Conservation (phyloP, 108 stramenopile species). For the Pelagomonas calceolata region DNA sequence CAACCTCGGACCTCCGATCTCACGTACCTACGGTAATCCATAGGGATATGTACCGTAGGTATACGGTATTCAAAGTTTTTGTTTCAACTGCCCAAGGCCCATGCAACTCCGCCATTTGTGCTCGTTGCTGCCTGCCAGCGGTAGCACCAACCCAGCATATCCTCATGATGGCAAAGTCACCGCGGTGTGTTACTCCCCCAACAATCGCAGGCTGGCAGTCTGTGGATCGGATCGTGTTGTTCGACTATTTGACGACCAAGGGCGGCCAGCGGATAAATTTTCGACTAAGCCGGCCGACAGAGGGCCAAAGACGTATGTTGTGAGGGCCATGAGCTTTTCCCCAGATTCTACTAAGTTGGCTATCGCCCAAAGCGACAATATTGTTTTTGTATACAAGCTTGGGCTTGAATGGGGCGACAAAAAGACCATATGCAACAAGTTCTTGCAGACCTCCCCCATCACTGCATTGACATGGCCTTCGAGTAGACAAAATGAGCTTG, state of each 20-base stretch:
- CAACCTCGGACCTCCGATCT: too few relatives aligned
- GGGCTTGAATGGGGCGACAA: constrained; percentile 36
- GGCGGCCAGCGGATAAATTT: constrained; percentile 49
- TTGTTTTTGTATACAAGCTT: constrained; percentile 59
- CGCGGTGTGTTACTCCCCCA: constrained; percentile 47
- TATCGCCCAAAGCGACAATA: constrained; percentile 53
- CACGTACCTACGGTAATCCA: too few relatives aligned
- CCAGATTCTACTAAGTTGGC: constrained; percentile 49
- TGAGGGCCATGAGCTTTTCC: constrained; percentile 39
- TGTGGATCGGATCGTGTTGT: constrained; percentile 52
- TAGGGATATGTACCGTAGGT: too few relatives aligned
- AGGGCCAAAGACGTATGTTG: constrained; percentile 45
- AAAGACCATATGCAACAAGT: constrained; percentile 57
- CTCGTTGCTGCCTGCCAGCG: constrained; percentile 17
- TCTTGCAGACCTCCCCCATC: constrained; percentile 29
- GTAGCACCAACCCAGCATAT: constrained; percentile 3
- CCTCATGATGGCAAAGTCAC: constrained; percentile 30
- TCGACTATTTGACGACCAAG: constrained; percentile 47
- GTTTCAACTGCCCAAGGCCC: too few relatives aligned
- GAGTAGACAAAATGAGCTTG: constrained; percentile 30
- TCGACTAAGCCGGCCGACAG: constrained; percentile 56
- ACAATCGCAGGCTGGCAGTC: constrained; percentile 46
- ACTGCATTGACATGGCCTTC: constrained; percentile 46
- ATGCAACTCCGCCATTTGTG: constrained; percentile 30
- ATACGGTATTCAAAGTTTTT: too few relatives aligned